Evolutionary conservation across 495 filamentous ascomycete genomes (phyloP), one percentile per base, ranked within the genome.

Genomic region (Neurospora tetrasperma): DNA sequence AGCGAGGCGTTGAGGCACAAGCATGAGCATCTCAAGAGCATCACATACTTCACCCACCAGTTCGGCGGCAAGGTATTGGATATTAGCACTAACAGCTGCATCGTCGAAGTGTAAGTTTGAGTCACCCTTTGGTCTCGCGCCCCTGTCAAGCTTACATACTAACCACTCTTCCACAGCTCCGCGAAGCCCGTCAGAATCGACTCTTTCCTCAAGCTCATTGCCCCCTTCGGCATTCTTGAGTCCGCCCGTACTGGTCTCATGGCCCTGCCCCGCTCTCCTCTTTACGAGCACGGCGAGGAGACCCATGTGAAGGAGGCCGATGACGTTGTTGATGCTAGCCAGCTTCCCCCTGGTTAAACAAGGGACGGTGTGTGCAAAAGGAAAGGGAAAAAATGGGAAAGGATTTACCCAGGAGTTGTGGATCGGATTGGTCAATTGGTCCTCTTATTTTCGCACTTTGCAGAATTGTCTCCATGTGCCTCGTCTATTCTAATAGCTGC

Each of bases 11-110:
- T 99, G 79, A 86, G 96, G 79, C 93, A 96, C 79, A 99, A 99
- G 86, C 94, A 98, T 81, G 93, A 99, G 85, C 96, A 99, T 86
- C 84, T 99, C 71, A 92, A 92, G 85, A 93, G 90, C 41, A 96
- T 99, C 78, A 98, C 94, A 69, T 93, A 96, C 81, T 88, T 99
- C 80, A 90, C 95, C 18, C 96, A 98, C 85, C 96, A 99, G 79
- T 99, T 99, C 81, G 94, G 94, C 35, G 96, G 96, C 66, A 99
- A 99, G 83, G 91, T 99, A 27, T 82, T 98, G 81, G 96, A 99
- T 85, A 98, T 99, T 76, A 97, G 93, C 84, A 97, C 90, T 75
- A 97, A 93, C 80, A 98, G 95, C 84, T 98, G 95, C 84, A 98
- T 98, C 83, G 94, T 99, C 75, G 96, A 99, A 81, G 81, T 99